Conservation (phyloP, 1,139 yeast species). For the Debaryomyces singareniensis region DNA sequence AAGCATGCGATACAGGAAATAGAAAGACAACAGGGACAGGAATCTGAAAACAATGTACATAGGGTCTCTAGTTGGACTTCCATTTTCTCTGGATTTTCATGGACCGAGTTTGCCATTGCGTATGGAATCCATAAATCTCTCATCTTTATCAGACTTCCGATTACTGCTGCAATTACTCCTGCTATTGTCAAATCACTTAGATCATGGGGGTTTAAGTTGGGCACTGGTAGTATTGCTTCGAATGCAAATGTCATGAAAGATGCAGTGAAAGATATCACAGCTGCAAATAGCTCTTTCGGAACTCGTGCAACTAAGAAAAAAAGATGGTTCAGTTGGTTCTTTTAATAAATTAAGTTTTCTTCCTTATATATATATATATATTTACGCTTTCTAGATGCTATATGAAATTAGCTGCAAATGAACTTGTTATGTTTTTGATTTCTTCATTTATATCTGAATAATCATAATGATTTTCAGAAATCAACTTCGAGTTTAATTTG, state of each 20-base stretch:
- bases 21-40: conserved; percentile 19
- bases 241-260: conserved; percentile 33
- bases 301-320: conserved; percentile 43
- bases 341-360: no score
- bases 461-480: neutral
- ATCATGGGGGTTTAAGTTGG: conserved; percentile 77
- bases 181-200: conserved; percentile 59
- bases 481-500: conserved; percentile 22
- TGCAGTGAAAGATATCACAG: conserved; percentile 29
- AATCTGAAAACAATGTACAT: conserved; percentile 9
- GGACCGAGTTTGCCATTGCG: conserved; percentile 78
- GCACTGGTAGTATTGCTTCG: conserved; percentile 38
- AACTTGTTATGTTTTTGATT: conserved; percentile 38
- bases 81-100: conserved; percentile 41
- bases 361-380: conserved; percentile 2
- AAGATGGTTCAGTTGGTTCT: conserved; percentile 61
- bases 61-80: conserved; percentile 1
- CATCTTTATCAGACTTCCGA: conserved; percentile 73
- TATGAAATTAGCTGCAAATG: conserved; percentile 39
- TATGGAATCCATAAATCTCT: conserved; percentile 90
- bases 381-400: neutral
- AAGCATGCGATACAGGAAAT: conserved; percentile 35
- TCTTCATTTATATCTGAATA: conserved; percentile 33
- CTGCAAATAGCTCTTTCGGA: conserved; percentile 46
- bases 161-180: conserved; percentile 92